Evolutionary conservation across 2,329 filamentous ascomycete species (phyloP).

Genomic region (Fusarium oligoseptatum): DNA sequence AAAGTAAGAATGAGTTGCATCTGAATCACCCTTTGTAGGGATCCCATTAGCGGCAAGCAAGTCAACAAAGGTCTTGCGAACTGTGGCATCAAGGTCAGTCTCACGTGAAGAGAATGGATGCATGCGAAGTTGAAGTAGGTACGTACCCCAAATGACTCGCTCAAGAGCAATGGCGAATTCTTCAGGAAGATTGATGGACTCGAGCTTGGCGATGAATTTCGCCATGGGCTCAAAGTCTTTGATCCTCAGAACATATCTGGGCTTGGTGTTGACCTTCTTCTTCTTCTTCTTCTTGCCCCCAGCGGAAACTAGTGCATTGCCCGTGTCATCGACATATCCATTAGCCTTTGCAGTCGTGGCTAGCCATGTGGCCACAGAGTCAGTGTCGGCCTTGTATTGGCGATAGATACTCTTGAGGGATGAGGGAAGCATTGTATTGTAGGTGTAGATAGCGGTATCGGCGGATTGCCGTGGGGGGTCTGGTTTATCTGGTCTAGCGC

Average conservation of each 20-base stretch:
- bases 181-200: constrained; percentile 22
- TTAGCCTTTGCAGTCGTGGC: constrained; percentile 31
- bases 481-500: neutral
- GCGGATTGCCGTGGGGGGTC: neutral
- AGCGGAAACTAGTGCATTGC: neutral
- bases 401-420: constrained; percentile 29
- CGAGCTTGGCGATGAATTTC: constrained; percentile 18
- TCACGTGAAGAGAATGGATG: neutral
- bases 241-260: constrained; percentile 24
- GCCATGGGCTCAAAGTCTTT: constrained; percentile 38
- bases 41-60: constrained; percentile 3
- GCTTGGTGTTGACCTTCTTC: constrained; percentile 7
- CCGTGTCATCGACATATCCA: constrained; percentile 9
- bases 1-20: constrained; percentile 32
- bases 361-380: constrained; percentile 34
- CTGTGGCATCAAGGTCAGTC: neutral
- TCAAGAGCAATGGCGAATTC: constrained; percentile 25
- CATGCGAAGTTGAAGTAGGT: neutral
- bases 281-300: neutral
- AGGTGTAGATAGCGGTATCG: neutral
- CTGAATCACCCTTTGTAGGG: neutral
- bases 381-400: constrained; percentile 40
- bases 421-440: constrained; percentile 15
- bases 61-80: constrained; percentile 28
- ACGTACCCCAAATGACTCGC: constrained; percentile 30